Evolutionary conservation across 148 eudicot species (phyloP).

Genomic region (Diospyros lotus): DNA sequence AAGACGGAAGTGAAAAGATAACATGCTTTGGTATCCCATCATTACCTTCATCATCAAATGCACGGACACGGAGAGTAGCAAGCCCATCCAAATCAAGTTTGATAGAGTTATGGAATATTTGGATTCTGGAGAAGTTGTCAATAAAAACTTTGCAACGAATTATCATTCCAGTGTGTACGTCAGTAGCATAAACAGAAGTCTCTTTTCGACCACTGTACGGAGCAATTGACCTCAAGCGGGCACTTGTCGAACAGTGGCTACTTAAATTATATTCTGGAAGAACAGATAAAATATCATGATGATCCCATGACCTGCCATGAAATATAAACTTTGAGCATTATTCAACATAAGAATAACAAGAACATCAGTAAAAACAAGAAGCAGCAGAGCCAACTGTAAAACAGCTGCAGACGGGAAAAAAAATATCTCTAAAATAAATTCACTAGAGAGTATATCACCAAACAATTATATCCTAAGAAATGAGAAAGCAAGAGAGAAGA

Average conservation of each 20-base stretch:
- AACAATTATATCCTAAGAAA: not conserved
- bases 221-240: constrained; percentile 75
- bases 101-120: constrained; percentile 82
- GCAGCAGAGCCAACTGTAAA: not conserved
- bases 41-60: constrained; percentile 84
- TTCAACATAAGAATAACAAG: not conserved
- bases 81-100: constrained; percentile 94
- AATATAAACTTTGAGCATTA: constrained; percentile 10
- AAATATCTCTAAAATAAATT: not conserved
- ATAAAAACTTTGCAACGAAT: constrained; percentile 86
- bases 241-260: constrained; percentile 86
- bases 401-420: not conserved
- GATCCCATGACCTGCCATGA: constrained; percentile 89
- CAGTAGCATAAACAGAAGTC: constrained; percentile 92
- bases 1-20: too few species aligned
- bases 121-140: constrained; percentile 78
- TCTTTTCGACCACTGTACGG: constrained; percentile 84
- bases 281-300: constrained; percentile 79
- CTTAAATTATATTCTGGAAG: constrained; percentile 72
- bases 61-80: constrained; percentile 81
- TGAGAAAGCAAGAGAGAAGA: not conserved
- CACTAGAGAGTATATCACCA: not conserved
- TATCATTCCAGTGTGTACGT: constrained; percentile 65
- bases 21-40: constrained; percentile 5
- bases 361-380: not conserved